phyloP scores from a whole-genome alignment of 306 rosid genomes.

The Vigna hirtella region DNA sequence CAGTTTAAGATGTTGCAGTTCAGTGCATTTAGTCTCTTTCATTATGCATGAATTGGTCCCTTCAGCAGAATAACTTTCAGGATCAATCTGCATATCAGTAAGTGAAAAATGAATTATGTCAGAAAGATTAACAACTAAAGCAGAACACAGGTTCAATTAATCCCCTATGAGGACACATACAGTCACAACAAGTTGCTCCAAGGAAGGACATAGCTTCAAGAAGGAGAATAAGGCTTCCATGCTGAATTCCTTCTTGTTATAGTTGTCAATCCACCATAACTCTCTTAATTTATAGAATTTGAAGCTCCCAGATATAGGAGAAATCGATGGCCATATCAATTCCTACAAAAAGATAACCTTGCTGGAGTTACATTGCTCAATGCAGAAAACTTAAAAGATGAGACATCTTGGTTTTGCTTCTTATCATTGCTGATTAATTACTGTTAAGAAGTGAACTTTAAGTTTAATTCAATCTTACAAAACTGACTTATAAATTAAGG shows the following conservation, averaged over 20 bases:
- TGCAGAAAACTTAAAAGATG: neutral
- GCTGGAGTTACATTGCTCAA: neutral
- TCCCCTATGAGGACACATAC: slow-evolving; percentile 42
- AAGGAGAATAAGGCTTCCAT: slow-evolving; percentile 59
- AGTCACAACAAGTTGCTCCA: slow-evolving; percentile 62
- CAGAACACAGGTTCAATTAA: neutral
- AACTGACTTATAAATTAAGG: too few species aligned
- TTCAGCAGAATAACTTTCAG: slow-evolving; percentile 39
- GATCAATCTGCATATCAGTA: slow-evolving; percentile 59
- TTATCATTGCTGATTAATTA: neutral
- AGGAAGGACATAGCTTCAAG: slow-evolving; percentile 66
- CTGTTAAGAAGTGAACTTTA: too few species aligned
- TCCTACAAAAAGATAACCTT: slow-evolving; percentile 50
- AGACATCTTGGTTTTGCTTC: neutral
- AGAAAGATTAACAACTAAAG: neutral
- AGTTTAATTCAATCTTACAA: too few species aligned
- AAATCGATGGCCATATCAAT: slow-evolving; percentile 77
- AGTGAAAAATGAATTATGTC: neutral
- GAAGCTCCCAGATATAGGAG: slow-evolving; percentile 53
- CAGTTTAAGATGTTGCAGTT: slow-evolving; percentile 52
- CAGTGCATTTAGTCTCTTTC: slow-evolving; percentile 36
- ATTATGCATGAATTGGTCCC: slow-evolving; percentile 40
- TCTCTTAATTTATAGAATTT: slow-evolving; percentile 70
- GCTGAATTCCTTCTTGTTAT: slow-evolving; percentile 49
- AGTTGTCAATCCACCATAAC: slow-evolving; percentile 74